phyloP scores from a whole-genome alignment of 2,329 filamentous ascomycete genomes.

The Aspergillus carbonarius region DNA sequence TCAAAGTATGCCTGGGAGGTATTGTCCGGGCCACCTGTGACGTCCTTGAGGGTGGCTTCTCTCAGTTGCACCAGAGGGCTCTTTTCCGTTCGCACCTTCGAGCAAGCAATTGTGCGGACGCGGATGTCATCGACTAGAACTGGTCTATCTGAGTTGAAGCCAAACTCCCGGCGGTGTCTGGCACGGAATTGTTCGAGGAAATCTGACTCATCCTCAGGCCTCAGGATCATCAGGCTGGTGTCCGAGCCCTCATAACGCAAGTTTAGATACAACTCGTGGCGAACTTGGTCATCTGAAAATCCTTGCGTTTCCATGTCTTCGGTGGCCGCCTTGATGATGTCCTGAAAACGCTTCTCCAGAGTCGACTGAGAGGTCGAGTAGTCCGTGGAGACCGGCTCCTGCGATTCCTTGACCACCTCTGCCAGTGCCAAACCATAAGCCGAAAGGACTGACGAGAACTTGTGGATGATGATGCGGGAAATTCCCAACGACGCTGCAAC shows the following conservation, averaged over 20 bases:
- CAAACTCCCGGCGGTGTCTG: constrained; percentile 88
- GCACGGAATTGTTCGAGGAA: constrained; percentile 80
- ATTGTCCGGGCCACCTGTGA: constrained; percentile 59
- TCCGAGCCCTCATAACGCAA: constrained; percentile 54
- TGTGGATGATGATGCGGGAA: constrained; percentile 79
- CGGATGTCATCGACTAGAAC: constrained; percentile 89
- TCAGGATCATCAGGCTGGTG: constrained; percentile 50
- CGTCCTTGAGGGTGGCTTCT: constrained; percentile 49
- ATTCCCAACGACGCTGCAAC: constrained; percentile 85
- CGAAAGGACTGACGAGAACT: constrained; percentile 87
- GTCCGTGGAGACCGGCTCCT: constrained; percentile 57
- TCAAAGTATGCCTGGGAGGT: constrained; percentile 39
- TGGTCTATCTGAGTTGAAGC: constrained; percentile 80
- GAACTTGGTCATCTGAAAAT: constrained; percentile 42
- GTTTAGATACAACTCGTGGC: constrained; percentile 47
- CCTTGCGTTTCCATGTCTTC: constrained; percentile 46
- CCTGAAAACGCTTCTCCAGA: constrained; percentile 70
- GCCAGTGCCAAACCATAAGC: constrained; percentile 92
- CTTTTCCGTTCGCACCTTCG: constrained; percentile 60
- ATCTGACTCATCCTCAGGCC: constrained; percentile 74
- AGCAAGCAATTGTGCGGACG: constrained; percentile 76
- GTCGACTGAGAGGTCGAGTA: constrained; percentile 45
- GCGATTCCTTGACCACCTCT: constrained; percentile 87
- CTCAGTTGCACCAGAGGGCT: constrained; percentile 67
- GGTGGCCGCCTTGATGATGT: constrained; percentile 64